A percentile compares a stretch with the other conserved stretches of the same genome.
These are phyloP conservation scores for Psilocybe tampanensis DNA, from an alignment of 768 basidiomycete species.

Conservation along the genomic window DNA sequence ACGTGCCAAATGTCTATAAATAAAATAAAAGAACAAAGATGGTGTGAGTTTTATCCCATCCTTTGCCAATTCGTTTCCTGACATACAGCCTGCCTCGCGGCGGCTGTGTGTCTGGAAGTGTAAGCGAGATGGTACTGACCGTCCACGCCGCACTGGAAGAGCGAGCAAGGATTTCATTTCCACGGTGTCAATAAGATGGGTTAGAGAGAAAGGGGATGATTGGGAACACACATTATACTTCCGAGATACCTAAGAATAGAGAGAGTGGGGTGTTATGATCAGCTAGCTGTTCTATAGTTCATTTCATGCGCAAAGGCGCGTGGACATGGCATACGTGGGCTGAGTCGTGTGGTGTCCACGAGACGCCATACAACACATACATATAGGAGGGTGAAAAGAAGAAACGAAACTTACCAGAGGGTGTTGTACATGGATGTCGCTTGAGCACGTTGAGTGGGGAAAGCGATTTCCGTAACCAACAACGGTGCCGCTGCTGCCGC, in stretches of 20 bases:
- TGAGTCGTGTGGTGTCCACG: not conserved
- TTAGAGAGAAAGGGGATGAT: not conserved
- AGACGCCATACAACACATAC: not conserved
- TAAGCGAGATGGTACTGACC: slow-evolving; percentile 15
- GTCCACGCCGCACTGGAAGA: slow-evolving; percentile 62
- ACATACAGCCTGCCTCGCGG: no score
- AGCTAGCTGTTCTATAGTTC: not conserved
- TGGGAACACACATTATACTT: slow-evolving; percentile 55
- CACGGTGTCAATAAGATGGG: not conserved
- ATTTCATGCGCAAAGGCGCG: no score
- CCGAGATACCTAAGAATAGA: slow-evolving; percentile 51
- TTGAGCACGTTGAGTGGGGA: slow-evolving; percentile 72
- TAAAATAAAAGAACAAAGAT: not conserved
- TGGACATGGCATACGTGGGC: no score
- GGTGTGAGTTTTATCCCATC: not conserved
- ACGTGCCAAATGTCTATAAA: slow-evolving; percentile 62
- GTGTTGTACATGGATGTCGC: slow-evolving; percentile 73
- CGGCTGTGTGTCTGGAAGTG: no score
- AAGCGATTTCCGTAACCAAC: slow-evolving; percentile 73
- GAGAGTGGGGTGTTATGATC: not conserved
- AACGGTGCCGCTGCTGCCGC: slow-evolving; percentile 74
- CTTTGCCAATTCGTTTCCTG: not conserved
- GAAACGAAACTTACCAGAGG: slow-evolving; percentile 49
- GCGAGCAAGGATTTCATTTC: not conserved
- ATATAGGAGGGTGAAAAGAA: not conserved